A percentile compares a stretch with the other conserved stretches of the same genome.
Conservation (phyloP, 495 filamentous ascomycete genomes). For the Aspergillus avenaceus region DNA sequence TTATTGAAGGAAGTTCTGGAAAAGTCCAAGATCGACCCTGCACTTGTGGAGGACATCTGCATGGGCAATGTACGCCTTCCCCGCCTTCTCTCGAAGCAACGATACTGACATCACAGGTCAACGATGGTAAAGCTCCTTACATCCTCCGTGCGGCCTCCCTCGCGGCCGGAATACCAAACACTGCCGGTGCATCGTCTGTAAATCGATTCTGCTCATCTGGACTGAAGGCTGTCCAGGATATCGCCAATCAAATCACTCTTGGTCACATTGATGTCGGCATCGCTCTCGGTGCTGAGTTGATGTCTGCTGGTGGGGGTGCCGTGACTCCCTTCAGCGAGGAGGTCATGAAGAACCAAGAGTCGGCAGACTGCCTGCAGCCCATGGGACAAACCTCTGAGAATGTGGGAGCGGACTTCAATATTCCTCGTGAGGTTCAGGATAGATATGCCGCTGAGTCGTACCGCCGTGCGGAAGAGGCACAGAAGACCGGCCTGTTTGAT, state of each 20-base stretch:
- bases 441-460: slow-evolving; percentile 82
- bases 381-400: slow-evolving; percentile 99
- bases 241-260: slow-evolving; percentile 78
- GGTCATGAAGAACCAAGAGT: slow-evolving; percentile 71
- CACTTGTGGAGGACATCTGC: slow-evolving; percentile 85
- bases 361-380: slow-evolving; percentile 80
- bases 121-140: slow-evolving; percentile 82
- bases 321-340: slow-evolving; percentile 75
- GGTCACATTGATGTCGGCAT: slow-evolving; percentile 85
- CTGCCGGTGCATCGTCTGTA: slow-evolving; percentile 68
- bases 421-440: slow-evolving; percentile 77
- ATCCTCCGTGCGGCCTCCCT: slow-evolving; percentile 83
- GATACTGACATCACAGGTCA: slow-evolving; percentile 53
- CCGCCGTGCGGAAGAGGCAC: slow-evolving; percentile 78
- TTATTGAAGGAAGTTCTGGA: slow-evolving; percentile 71
- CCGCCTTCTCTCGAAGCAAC: background rate
- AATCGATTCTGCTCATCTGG: slow-evolving; percentile 98
- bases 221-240: slow-evolving; percentile 89
- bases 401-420: slow-evolving; percentile 84
- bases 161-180: slow-evolving; percentile 91
- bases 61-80: slow-evolving; percentile 72
- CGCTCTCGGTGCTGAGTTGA: slow-evolving; percentile 83
- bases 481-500: slow-evolving; percentile 90
- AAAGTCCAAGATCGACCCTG: slow-evolving; percentile 74
- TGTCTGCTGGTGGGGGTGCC: slow-evolving; percentile 68